Evolutionary conservation across 1,284 basidiomycete species (phyloP), one percentile per base, ranked within the genome.

Genomic region (Gymnopus androsaceus): DNA sequence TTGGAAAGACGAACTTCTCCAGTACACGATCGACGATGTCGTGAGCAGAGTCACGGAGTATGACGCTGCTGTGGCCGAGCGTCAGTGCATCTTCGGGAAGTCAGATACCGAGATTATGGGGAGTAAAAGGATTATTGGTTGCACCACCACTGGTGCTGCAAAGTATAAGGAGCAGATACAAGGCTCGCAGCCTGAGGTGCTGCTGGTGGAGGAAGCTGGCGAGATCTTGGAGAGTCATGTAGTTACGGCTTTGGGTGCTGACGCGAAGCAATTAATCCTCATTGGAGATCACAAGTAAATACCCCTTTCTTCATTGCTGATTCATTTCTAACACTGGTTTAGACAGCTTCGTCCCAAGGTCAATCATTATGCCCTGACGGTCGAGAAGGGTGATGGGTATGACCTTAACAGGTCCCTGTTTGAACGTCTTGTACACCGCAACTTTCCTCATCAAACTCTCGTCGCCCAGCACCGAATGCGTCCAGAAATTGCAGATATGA

Each of bases 311-410:
- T 9, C 19, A 11, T 21, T n/a, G 17, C 9, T 9, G 2, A 31
- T 17, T 46, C 8, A 46, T 27, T n/a, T 46, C n/a, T 31, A 11
- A 6, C 49, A 19, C 23, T 14, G 11, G 25, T 30, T 37, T 45
- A 88, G 86, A 67, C 86, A 88, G 67, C 71, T 88, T 3, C 83
- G 85, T 8, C 86, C 85, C 0, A 88, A 88, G 63, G 82, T 86
- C 53, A 85, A 87, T 59, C 78, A 78, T 54, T 88, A 87, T 57
- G 51, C 64, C 0, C 68, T 88, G 19, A 85, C 84, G 0, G 78
- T 83, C n/a, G 86, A 88, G 66, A 88, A 84, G 60, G 83, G 78
- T 0, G 79, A 83, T 7, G 83, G 82, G 0, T 87, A 72, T 55
- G 81, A 88, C 55, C 75, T 88, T 4, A 88, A 88, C 57, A 66